Base-by-base conservation (phyloP, 768 basidiomycete species). In the Strobilomyces dryophilus region DNA sequence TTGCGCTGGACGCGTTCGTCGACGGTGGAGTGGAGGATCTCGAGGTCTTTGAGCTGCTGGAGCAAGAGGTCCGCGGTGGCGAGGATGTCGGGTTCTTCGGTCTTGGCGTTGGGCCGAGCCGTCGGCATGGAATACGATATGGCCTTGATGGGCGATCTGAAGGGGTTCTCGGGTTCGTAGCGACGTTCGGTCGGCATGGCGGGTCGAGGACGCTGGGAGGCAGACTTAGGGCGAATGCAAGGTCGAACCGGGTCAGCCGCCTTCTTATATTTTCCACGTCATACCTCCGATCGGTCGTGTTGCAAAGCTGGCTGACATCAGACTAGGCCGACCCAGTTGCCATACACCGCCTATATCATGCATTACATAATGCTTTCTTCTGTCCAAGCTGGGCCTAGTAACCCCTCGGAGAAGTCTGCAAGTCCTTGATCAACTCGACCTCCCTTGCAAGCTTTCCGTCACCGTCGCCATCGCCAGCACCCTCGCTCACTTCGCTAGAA, bases 51-150 rank as follows among this genome's bases (percentile, higher is more conserved):
- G 4, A 68, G 41, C 5, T 69, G 67, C 31, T 59, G 58, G 42
- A 69, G 47, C 24, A 68, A 55, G 21, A 65, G 66, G 47, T 59
- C 67, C 3, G 69, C 65, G 15, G 67, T 71, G 27, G 56, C 56
- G 49, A 68, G 69, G n/a, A 66, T 36, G 42, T 69, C 53, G 37
- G 53, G 43, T 20, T 60, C 54, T 46, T 42, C 57, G 9, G 53
- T 26, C 43, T n/a, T 24, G 18, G 10, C 48, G 26, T 31, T n/a
- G 8, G 41, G 4, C 31, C 1, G 27, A 21, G 35, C 24, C 11
- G 27, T 20, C 36, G 54, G 45, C 24, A 49, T 20, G 17, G 37
- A 44, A n/a, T 9, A 24, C 21, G 27, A 1, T 7, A 8, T 37
- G 8, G 40, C 1, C 40, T 54, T 65, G 58, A 51, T 37, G 47